phyloP scores from a whole-genome alignment of 106 monocot species.

The Triglochin maritima region DNA sequence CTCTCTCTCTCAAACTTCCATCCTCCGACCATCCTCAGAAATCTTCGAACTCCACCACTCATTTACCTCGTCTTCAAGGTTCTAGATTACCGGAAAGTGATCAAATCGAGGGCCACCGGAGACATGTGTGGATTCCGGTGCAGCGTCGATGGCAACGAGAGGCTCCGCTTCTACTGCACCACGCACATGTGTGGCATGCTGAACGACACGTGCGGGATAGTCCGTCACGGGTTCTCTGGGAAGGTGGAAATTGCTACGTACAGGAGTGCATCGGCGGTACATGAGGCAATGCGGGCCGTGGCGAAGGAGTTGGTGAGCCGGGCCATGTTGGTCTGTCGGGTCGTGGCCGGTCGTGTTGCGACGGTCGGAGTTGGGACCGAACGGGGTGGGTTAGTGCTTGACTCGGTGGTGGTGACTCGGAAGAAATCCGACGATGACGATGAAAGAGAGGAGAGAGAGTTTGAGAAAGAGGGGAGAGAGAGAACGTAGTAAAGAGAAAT shows the following conservation, averaged over 20 bases:
- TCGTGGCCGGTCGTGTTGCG: conserved; percentile 64
- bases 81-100: conserved; percentile 68
- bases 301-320: not conserved
- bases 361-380: not conserved
- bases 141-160: conserved; percentile 98
- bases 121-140: conserved; percentile 30
- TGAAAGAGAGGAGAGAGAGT: too few relatives aligned
- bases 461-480: too few relatives aligned
- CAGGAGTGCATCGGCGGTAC: conserved; percentile 65
- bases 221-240: conserved; percentile 21
- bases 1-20: not conserved
- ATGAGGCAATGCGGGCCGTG: conserved; percentile 10
- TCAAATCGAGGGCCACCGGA: conserved; percentile 29
- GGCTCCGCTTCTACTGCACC: conserved; percentile 79
- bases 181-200: conserved; percentile 42
- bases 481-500: too few relatives aligned
- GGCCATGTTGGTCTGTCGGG: conserved; percentile 91
- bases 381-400: not conserved
- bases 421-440: too few relatives aligned
- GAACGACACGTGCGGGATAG: conserved; percentile 49
- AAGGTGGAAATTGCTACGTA: conserved; percentile 13
- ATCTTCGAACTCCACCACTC: conserved; percentile 41
- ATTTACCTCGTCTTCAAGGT: conserved; percentile 47
- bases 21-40: not conserved
- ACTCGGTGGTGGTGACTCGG: too few relatives aligned